Conservation (phyloP, 371 early-diverging fungal genomes). For the Smittium culicis region DNA sequence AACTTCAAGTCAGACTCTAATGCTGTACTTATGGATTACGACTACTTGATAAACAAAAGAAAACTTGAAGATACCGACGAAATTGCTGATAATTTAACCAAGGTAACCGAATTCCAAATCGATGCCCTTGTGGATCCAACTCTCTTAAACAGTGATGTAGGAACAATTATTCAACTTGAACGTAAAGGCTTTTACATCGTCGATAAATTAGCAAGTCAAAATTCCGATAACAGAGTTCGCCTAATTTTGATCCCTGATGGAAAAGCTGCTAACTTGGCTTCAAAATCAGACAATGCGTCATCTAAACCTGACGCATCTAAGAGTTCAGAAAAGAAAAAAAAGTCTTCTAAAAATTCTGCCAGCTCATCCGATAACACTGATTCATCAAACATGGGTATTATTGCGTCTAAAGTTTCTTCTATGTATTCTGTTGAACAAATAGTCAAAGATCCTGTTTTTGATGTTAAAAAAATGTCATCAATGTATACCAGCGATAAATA, state of each 20-base stretch:
- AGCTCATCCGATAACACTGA: too few species aligned
- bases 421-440: too few species aligned
- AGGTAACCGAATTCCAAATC: slow-evolving; percentile 70
- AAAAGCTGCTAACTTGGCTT: slow-evolving; percentile 47
- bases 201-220: slow-evolving; percentile 41
- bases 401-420: too few species aligned
- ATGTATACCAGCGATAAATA: neutral
- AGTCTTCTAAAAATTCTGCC: neutral
- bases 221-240: slow-evolving; percentile 32
- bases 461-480: neutral
- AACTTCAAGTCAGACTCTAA: slow-evolving; percentile 38
- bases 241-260: slow-evolving; percentile 91
- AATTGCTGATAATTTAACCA: slow-evolving; percentile 70
- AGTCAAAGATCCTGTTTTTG: neutral
- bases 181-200: slow-evolving; percentile 93
- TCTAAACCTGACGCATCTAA: neutral
- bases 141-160: slow-evolving; percentile 39
- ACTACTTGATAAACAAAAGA: slow-evolving; percentile 94
- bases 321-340: neutral
- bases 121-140: slow-evolving; percentile 56
- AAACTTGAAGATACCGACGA: slow-evolving; percentile 92
- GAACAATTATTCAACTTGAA: slow-evolving; percentile 97
- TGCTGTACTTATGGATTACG: slow-evolving; percentile 72
- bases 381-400: too few species aligned
- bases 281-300: slow-evolving; percentile 16